phyloP scores from a whole-genome alignment of 768 basidiomycete genomes.

The Galerina marginata region DNA sequence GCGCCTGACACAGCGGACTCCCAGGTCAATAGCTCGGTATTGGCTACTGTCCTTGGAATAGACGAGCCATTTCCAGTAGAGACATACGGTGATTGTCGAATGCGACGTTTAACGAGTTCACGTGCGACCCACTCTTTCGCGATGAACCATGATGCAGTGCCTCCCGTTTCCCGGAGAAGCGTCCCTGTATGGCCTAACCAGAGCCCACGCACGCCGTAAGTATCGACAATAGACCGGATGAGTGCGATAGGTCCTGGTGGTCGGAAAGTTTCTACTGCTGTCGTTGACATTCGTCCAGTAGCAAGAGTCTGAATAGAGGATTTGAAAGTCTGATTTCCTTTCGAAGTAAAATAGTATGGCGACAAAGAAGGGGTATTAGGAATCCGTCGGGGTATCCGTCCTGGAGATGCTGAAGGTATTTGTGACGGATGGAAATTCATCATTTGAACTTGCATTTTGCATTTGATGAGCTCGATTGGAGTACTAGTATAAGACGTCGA shows the following conservation, averaged over 20 bases:
- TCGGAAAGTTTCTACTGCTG: constrained; percentile 23
- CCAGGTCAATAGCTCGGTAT: constrained; percentile 64
- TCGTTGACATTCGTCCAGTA: constrained; percentile 3
- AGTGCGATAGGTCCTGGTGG: constrained; percentile 81
- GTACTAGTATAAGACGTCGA: constrained; percentile 54
- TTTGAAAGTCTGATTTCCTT: constrained; percentile 1
- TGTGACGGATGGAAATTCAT: constrained; percentile 45
- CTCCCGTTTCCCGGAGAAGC: constrained; percentile 91
- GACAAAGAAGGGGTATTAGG: constrained; percentile 13
- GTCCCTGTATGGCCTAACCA: constrained; percentile 98
- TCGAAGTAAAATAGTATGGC: neutral
- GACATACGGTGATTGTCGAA: constrained; percentile 23
- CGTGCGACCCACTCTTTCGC: constrained; percentile 81
- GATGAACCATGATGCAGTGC: constrained; percentile 89
- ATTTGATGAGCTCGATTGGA: constrained; percentile 94
- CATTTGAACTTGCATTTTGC: constrained; percentile 98
- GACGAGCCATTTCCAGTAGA: constrained; percentile 14
- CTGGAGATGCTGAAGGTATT: constrained; percentile 21
- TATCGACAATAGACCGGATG: constrained; percentile 63
- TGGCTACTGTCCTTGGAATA: constrained; percentile 36
- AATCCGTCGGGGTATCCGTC: constrained; percentile 31
- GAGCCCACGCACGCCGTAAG: constrained; percentile 80
- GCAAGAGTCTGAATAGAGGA: neutral
- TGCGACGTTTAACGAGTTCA: constrained; percentile 59
- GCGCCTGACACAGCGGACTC: constrained; percentile 90